Evolutionary conservation across 768 basidiomycete species (phyloP), one percentile per base, ranked within the genome.

Genomic region (Astraeus odoratus): DNA sequence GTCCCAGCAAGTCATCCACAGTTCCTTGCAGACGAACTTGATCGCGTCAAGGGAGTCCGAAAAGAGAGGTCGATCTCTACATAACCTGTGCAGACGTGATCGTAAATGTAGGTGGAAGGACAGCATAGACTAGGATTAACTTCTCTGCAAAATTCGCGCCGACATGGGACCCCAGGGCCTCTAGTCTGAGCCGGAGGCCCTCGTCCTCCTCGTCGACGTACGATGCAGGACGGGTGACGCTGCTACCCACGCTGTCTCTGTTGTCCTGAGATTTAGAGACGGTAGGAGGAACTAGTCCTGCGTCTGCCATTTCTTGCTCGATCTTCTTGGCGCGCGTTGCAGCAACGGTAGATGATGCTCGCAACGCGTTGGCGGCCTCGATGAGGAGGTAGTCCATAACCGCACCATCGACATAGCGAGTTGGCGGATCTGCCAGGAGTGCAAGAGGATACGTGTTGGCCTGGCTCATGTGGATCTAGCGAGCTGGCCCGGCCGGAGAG

Each of bases 1-100:
- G 42, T 92, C 87, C 83, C 89, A 96, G 45, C 85, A 86, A 18
- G 83, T 80, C 0, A 79, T 71, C 89, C 93, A 97, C n/a, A 97
- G 68, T 46, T 97, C 93, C 58, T 97, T 97, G 69, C 93, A 97
- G 46, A 97, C 75, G 57, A 96, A 96, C 63, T 97, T 96, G 68
- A 97, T 82, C 8, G 78, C 82, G 49, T 97, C 94, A 6, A 97
- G 72, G 1, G 90, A 86, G 58, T 94, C 86, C 0, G 78, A 64
- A 46, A 95, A 88, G 43, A 87, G 72, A 25, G 79, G 70, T 53
- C 83, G 72, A 50, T 89, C 83, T 27, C 83, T 75, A 59, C 84
- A 85, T 47, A 95, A 61, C 51, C 93, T 95, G 55, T 7, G 22
- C 22, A 33, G 19, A 31, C 31, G 34, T 13, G 48, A 23, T 25